These are phyloP conservation scores for Trypanosoma brucei DNA, from an alignment of 208 protist species.

Conservation along the genomic window DNA sequence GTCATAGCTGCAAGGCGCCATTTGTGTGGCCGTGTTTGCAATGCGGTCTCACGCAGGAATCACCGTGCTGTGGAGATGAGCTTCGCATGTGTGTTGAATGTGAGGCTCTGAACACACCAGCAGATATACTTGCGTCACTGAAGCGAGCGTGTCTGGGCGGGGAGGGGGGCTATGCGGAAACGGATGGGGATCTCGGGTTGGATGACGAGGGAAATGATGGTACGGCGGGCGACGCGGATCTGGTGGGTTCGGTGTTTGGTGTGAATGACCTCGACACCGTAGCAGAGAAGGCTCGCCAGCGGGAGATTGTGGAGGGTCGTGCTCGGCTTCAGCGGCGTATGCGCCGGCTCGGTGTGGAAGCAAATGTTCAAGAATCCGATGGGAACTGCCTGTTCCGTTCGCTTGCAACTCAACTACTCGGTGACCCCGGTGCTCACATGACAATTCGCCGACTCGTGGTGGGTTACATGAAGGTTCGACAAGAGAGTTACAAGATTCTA, in stretches of 20 bases:
- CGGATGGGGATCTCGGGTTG: constrained; percentile 38
- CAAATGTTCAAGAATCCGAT: constrained; percentile 52
- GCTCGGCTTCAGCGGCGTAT: constrained; percentile 42
- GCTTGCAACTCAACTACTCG: constrained; percentile 76
- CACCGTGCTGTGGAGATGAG: constrained; percentile 31
- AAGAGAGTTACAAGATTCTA: constrained; percentile 54
- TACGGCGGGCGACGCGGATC: constrained; percentile 16
- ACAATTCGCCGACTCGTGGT: constrained; percentile 61
- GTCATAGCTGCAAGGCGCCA: constrained; percentile 29
- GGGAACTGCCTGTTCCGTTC: constrained; percentile 83
- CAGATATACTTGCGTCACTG: constrained; percentile 36
- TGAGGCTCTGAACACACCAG: constrained; percentile 56
- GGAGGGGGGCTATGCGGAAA: neutral
- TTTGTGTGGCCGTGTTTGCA: constrained; percentile 61
- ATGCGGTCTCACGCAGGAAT: constrained; percentile 58
- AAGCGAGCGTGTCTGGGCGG: neutral
- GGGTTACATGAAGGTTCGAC: constrained; percentile 60
- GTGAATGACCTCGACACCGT: constrained; percentile 69
- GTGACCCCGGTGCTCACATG: constrained; percentile 38
- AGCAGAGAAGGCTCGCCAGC: constrained; percentile 48
- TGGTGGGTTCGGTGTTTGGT: constrained; percentile 32
- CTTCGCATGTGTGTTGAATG: constrained; percentile 66
- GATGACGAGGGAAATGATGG: constrained; percentile 27
- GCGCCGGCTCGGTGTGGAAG: constrained; percentile 24
- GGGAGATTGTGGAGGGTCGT: constrained; percentile 46